phyloP scores from a whole-genome alignment of 768 basidiomycete genomes.

The Hericium alpestre region DNA sequence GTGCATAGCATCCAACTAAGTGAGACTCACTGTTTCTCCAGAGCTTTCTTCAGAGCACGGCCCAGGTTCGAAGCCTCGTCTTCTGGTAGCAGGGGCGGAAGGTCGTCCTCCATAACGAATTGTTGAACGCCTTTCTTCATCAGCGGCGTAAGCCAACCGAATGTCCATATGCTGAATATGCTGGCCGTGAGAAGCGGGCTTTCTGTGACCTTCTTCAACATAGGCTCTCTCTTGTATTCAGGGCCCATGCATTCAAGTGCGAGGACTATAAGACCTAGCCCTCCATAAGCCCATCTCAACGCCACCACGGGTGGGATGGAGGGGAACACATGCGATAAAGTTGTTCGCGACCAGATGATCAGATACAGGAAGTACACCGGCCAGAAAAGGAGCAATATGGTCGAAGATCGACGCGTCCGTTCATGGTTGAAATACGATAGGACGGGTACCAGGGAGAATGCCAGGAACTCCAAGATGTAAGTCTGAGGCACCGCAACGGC shows the following conservation, averaged over 20 bases:
- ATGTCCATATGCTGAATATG: constrained; percentile 73
- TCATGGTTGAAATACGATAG: constrained; percentile 64
- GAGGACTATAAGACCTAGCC: constrained; percentile 45
- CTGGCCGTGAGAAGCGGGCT: constrained; percentile 70
- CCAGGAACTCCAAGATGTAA: constrained; percentile 49
- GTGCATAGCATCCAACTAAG: neutral
- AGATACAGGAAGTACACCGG: constrained; percentile 47
- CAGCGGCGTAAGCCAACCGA: constrained; percentile 77
- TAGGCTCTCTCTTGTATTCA: constrained; percentile 29
- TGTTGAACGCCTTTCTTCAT: constrained; percentile 56
- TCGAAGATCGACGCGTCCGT: constrained; percentile 58
- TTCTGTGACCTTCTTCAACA: constrained; percentile 33
- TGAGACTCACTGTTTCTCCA: constrained; percentile 49
- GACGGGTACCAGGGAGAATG: constrained; percentile 34
- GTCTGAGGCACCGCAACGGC: constrained; percentile 36
- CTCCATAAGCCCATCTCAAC: constrained; percentile 33
- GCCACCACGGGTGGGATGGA: constrained; percentile 27
- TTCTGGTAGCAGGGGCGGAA: constrained; percentile 57
- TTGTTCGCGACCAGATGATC: constrained; percentile 52
- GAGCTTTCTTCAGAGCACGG: constrained; percentile 42
- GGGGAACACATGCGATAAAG: constrained; percentile 22
- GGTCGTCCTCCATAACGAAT: constrained; percentile 76
- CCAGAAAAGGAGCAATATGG: constrained; percentile 74
- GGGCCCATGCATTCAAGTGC: constrained; percentile 62
- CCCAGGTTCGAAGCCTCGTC: constrained; percentile 70